Evolutionary conservation across 768 basidiomycete species (phyloP).

Genomic region (Suillus decipiens): DNA sequence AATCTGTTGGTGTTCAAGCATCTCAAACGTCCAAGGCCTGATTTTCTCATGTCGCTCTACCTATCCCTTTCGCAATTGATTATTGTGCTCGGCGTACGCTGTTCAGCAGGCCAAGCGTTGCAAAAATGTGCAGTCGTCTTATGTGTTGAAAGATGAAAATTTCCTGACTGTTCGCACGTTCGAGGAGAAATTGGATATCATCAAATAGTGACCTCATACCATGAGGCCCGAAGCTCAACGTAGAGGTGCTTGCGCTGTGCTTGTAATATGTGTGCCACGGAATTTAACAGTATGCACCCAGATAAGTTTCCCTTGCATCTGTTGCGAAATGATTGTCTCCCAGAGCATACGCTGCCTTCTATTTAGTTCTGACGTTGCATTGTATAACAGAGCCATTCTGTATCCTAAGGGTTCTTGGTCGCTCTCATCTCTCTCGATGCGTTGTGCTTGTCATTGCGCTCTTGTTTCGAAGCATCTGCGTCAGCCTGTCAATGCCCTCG

Average conservation of each 20-base stretch:
- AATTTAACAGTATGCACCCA: neutral
- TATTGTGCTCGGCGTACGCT: no score
- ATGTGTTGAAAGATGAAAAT: neutral
- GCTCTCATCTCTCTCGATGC: neutral
- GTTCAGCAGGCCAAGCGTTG: no score
- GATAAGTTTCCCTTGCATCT: neutral
- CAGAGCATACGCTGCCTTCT: neutral
- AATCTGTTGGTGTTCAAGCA: no score
- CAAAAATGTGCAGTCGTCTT: no score
- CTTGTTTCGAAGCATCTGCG: neutral
- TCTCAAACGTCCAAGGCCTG: no score
- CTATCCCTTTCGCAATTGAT: no score
- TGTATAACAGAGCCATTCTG: neutral
- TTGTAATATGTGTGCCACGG: neutral
- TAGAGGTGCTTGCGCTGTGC: neutral
- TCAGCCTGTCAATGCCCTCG: neutral
- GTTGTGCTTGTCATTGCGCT: neutral
- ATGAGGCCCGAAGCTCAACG: neutral
- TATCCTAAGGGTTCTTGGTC: neutral
- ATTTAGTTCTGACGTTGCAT: neutral
- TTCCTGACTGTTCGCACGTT: neutral
- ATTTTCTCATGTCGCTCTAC: no score
- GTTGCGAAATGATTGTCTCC: neutral
- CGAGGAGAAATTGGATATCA: rapidly evolving
- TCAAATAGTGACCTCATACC: neutral